Conservation (phyloP, 2,329 filamentous ascomycete genomes). For the Epichloe gansuensis region DNA sequence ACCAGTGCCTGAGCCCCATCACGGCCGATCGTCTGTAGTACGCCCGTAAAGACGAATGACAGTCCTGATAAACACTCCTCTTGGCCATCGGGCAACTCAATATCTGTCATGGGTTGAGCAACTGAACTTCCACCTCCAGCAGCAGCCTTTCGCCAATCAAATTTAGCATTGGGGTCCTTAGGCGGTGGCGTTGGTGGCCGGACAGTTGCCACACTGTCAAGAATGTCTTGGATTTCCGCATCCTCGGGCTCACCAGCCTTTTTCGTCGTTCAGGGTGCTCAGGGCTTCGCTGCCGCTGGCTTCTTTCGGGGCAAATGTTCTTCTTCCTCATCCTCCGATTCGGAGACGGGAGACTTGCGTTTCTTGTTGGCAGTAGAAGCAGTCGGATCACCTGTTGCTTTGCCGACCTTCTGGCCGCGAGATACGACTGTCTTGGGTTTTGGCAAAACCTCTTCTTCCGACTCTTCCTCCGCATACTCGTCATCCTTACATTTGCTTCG, state of each 20-base stretch:
- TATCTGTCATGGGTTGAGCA: constrained; percentile 46
- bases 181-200: constrained; percentile 73
- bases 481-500: constrained; percentile 58
- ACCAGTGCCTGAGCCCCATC: constrained; percentile 79
- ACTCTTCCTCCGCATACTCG: constrained; percentile 61
- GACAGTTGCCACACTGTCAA: constrained; percentile 77
- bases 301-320: constrained; percentile 46
- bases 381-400: constrained; percentile 19
- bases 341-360: constrained; percentile 43
- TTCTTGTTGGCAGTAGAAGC: constrained; percentile 32
- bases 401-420: constrained; percentile 20
- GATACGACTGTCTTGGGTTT: constrained; percentile 46
- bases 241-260: constrained; percentile 57
- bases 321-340: constrained; percentile 46
- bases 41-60: constrained; percentile 89
- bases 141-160: constrained; percentile 58
- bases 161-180: constrained; percentile 59
- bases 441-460: constrained; percentile 56
- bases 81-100: constrained; percentile 67
- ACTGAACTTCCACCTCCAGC: constrained; percentile 48
- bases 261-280: constrained; percentile 46
- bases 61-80: constrained; percentile 85
- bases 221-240: constrained; percentile 63
- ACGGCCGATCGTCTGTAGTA: constrained; percentile 67
- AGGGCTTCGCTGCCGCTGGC: constrained; percentile 43